phyloP scores from a whole-genome alignment of 495 filamentous ascomycete genomes.

The Melanomma pulvis-pyrius region DNA sequence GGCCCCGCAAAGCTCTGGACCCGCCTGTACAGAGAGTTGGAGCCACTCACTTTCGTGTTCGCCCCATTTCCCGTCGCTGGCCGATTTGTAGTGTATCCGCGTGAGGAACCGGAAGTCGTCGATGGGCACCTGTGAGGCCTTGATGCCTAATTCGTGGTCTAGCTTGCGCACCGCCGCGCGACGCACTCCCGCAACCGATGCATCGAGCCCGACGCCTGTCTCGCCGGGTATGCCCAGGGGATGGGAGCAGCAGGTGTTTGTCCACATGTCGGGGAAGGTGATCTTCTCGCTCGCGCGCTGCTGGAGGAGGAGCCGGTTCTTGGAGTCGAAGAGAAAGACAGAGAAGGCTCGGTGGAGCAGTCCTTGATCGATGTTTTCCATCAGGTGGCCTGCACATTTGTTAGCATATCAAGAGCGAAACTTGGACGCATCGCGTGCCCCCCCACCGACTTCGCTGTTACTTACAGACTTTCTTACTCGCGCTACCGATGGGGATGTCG shows the following conservation, averaged over 20 bases:
- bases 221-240: conserved; percentile 89
- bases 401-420: conserved; percentile 12
- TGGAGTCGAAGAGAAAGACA: conserved; percentile 91
- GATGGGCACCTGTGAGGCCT: conserved; percentile 83
- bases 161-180: conserved; percentile 90
- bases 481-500: conserved; percentile 91
- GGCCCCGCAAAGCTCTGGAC: neutral
- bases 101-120: conserved; percentile 94
- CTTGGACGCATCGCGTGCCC: conserved; percentile 10
- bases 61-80: conserved; percentile 96
- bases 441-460: conserved; percentile 25
- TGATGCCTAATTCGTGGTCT: conserved; percentile 92
- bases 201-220: conserved; percentile 80
- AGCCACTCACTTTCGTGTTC: conserved; percentile 87
- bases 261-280: conserved; percentile 99
- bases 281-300: conserved; percentile 97
- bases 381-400: conserved; percentile 77
- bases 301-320: conserved; percentile 88
- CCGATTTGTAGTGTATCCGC: conserved; percentile 95
- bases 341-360: conserved; percentile 97
- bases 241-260: conserved; percentile 99
- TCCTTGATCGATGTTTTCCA: conserved; percentile 95
- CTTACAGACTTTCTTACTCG: conserved; percentile 97
- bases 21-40: neutral
- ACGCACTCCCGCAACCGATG: conserved; percentile 81